Base-by-base conservation (phyloP, 495 filamentous ascomycete genomes). In the Annulohypoxylon nitens region DNA sequence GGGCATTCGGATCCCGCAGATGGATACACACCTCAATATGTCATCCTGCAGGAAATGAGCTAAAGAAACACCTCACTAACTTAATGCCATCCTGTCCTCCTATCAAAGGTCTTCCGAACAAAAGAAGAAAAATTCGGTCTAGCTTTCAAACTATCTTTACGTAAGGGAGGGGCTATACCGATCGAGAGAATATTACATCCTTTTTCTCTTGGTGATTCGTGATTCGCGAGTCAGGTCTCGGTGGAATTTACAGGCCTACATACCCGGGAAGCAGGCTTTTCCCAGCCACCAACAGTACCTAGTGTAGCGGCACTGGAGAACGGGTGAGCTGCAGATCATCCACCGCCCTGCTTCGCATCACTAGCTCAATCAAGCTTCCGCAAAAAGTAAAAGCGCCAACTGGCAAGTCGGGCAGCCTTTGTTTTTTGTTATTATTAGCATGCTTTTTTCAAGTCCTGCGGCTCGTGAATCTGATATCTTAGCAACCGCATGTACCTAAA, bases 231-330 rank as follows among this genome's bases (percentile, higher is more conserved):
- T 70, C 71, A 58, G 59, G 59, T 75, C 63, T 70, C 63, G 58
- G 67, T 41, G 26, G 25, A 70, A 63, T 70, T 63, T 30, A 50
- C 33, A 34, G 37, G 30, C 54, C 43, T 50, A 50, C 55, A 30
- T 60, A 67, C 51, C 14, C 36, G 41, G 61, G 23, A 70, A 67
- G 45, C 33, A 45, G 51, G 41, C 66, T 14, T 66, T 63, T 63
- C 67, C 71, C 71, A 74, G 71, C 71, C 71, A 74, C 71, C 61
- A 23, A 68, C 64, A 61, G 65, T 30, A 30, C 30, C 30, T 30
- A 30, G 30, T 6, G 65, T 60, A 74, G 61, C 57, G 67, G 70
- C 59, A 43, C 41, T 26, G 25, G 61, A 23, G 30, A 61, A 58
- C 58, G 67, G 61, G 45, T 62, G 62, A 67, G 67, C 43, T 68